A percentile compares a stretch with the other conserved stretches of the same genome.
phyloP scores from a whole-genome alignment of 495 filamentous ascomycete species.

The Penicillium roqueforti region DNA sequence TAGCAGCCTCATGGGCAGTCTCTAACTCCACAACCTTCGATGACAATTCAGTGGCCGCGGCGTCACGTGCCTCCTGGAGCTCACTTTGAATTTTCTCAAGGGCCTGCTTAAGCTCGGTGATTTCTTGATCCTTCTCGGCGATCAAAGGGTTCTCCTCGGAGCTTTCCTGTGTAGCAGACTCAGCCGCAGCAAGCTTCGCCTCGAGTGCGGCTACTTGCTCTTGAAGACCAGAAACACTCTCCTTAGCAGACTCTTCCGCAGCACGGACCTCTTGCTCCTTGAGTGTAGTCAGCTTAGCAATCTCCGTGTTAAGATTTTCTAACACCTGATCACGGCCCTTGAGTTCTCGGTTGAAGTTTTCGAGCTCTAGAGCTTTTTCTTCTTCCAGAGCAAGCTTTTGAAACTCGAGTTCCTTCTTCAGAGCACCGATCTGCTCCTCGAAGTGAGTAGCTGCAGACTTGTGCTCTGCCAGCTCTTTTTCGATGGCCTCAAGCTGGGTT shows the following conservation, averaged over 20 bases:
- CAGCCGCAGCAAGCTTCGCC: constrained; percentile 35
- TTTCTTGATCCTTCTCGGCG: constrained; percentile 39
- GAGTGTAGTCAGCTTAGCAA: constrained; percentile 34
- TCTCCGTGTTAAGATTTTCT: constrained; percentile 41
- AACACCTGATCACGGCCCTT: constrained; percentile 43
- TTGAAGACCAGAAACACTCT: constrained; percentile 28
- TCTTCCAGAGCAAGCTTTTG: constrained; percentile 35
- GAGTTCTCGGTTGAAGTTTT: constrained; percentile 36
- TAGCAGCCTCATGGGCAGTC: constrained; percentile 31
- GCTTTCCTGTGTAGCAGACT: constrained; percentile 28
- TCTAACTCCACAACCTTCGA: constrained; percentile 41
- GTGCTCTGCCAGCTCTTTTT: constrained; percentile 36
- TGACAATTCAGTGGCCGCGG: constrained; percentile 27
- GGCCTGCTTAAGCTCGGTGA: constrained; percentile 34
- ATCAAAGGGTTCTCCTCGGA: constrained; percentile 28
- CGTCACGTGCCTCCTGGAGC: constrained; percentile 32
- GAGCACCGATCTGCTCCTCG: constrained; percentile 35
- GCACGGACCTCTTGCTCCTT: constrained; percentile 42
- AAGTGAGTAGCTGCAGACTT: constrained; percentile 35
- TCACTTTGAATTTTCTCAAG: constrained; percentile 35
- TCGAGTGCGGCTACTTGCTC: constrained; percentile 39
- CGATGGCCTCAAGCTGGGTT: constrained; percentile 34
- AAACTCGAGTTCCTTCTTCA: constrained; percentile 38
- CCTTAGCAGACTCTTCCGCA: constrained; percentile 40
- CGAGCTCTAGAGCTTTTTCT: constrained; percentile 39